Percentiles rank a stretch among this genome's conserved stretches.
Evolutionary conservation across 164 flowering plant genomes (phyloP).

Genomic region (Nymphaea colorata): DNA sequence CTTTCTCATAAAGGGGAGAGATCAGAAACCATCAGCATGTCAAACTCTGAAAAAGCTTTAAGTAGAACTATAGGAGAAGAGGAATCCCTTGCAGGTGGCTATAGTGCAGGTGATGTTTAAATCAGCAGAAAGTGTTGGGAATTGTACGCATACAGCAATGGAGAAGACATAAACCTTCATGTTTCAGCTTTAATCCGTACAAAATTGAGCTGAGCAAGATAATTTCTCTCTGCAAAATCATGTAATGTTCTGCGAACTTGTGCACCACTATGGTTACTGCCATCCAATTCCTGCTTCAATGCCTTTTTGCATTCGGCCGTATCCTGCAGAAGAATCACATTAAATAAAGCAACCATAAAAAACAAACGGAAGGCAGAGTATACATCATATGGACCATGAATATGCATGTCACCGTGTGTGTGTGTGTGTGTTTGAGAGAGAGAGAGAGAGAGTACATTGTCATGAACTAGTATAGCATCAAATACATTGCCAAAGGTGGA

Average conservation of each 20-base stretch:
- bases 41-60: too few relatives aligned
- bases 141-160: background rate
- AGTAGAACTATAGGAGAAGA: too few relatives aligned
- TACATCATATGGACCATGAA: background rate
- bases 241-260: constrained; percentile 62
- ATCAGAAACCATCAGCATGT: too few relatives aligned
- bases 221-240: constrained; percentile 94
- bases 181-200: constrained; percentile 27
- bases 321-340: constrained; percentile 15
- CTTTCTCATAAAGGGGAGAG: too few relatives aligned
- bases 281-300: constrained; percentile 40
- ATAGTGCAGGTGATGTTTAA: too few relatives aligned
- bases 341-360: background rate
- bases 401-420: background rate
- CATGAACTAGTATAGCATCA: background rate
- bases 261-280: constrained; percentile 32
- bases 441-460: background rate
- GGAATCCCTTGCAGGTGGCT: too few relatives aligned
- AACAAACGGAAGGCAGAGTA: background rate
- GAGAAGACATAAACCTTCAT: constrained; percentile 13
- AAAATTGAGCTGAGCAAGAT: constrained; percentile 57
- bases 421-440: background rate
- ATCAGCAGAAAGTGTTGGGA: background rate
- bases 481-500: background rate
- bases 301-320: constrained; percentile 36